phyloP scores from a whole-genome alignment of 441 rosid species.

The Viola pubescens region DNA sequence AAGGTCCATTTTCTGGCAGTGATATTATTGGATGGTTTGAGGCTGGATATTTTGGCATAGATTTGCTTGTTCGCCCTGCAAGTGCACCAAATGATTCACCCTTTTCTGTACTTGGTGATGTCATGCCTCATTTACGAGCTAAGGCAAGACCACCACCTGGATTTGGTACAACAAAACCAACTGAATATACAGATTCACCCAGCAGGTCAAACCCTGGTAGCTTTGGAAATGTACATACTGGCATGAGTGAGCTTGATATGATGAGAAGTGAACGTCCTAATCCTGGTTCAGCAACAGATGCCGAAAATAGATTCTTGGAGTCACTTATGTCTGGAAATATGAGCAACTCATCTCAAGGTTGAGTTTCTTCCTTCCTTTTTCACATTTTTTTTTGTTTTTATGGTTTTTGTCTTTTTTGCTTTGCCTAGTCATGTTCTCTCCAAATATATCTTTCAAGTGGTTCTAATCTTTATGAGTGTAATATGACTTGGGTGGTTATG shows the following conservation, averaged over 20 bases:
- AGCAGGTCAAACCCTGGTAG: constrained; percentile 39
- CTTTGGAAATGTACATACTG: constrained; percentile 44
- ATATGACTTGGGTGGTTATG: constrained; percentile 13
- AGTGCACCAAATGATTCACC: constrained; percentile 68
- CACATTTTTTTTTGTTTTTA: not conserved
- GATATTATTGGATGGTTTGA: constrained; percentile 99
- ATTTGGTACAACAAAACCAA: constrained; percentile 58
- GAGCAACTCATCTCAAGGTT: constrained; percentile 61
- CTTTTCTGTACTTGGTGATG: constrained; percentile 81
- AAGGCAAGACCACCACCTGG: constrained; percentile 99
- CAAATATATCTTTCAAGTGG: not conserved
- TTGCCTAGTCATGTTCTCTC: not conserved
- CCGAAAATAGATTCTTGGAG: constrained; percentile 89
- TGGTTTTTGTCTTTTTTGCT: not conserved
- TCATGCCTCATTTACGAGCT: constrained; percentile 96
- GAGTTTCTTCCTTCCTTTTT: constrained; percentile 15
- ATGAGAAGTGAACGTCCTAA: constrained; percentile 53
- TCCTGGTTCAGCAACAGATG: constrained; percentile 54
- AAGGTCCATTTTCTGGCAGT: constrained; percentile 88
- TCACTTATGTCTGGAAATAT: constrained; percentile 71
- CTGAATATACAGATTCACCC: constrained; percentile 45
- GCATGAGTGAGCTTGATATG: constrained; percentile 41
- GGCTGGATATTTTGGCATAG: constrained; percentile 96
- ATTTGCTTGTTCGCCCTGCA: constrained; percentile 67
- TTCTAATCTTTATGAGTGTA: not conserved